These are phyloP conservation scores for Periconia digitata DNA, from an alignment of 2,329 filamentous ascomycete species.

Conservation along the genomic window DNA sequence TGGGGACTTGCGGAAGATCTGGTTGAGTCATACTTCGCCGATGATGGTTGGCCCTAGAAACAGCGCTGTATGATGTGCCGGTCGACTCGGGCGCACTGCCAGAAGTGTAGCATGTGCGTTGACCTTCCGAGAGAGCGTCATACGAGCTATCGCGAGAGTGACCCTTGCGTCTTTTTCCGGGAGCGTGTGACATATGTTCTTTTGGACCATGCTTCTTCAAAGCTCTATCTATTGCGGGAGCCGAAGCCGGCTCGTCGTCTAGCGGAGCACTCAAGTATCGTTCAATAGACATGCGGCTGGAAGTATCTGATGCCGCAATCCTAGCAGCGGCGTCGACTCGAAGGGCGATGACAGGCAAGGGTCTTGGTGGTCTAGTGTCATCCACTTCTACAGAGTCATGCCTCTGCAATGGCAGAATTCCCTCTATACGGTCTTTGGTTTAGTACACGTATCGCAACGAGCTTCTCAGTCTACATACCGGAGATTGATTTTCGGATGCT, in stretches of 20 bases:
- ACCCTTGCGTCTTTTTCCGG: neutral
- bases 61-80: slow-evolving; percentile 22
- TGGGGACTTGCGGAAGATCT: slow-evolving; percentile 6
- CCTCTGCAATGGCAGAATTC: slow-evolving; percentile 10
- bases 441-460: slow-evolving; percentile 1
- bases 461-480: slow-evolving; percentile 12
- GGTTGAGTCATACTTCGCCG: slow-evolving; percentile 9
- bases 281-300: slow-evolving; percentile 27
- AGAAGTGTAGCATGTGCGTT: slow-evolving; percentile 24
- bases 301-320: slow-evolving; percentile 15
- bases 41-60: slow-evolving; percentile 13
- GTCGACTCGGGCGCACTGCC: slow-evolving; percentile 23
- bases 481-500: slow-evolving; percentile 19
- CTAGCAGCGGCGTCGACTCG: slow-evolving; percentile 9
- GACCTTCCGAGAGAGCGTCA: slow-evolving; percentile 25
- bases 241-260: slow-evolving; percentile 27
- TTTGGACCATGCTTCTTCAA: slow-evolving; percentile 15
- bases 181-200: slow-evolving; percentile 2
- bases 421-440: slow-evolving; percentile 10
- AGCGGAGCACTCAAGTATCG: slow-evolving; percentile 28
- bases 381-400: slow-evolving; percentile 9
- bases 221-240: slow-evolving; percentile 26
- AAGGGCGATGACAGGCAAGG: slow-evolving; percentile 2
- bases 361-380: neutral
- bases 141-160: slow-evolving; percentile 24